Evolutionary conservation across 495 filamentous ascomycete species (phyloP).

Genomic region (Penicillium odoratum): DNA sequence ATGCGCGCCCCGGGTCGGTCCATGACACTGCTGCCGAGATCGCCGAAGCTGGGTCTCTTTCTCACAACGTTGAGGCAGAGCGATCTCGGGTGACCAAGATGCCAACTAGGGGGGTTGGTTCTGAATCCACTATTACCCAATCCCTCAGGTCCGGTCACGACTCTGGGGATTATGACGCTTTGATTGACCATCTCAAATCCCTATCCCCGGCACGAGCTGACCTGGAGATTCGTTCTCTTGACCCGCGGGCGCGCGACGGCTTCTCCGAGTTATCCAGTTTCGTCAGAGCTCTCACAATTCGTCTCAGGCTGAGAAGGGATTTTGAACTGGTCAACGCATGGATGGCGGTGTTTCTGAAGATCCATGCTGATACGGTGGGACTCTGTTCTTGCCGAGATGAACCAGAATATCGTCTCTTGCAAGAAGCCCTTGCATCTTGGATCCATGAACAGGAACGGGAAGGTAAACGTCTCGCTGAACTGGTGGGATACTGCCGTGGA

Average conservation of each 20-base stretch:
- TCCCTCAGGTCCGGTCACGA: slow-evolving; percentile 47
- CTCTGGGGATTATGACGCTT: slow-evolving; percentile 49
- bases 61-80: slow-evolving; percentile 40
- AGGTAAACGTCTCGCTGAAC: slow-evolving; percentile 63
- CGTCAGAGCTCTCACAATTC: slow-evolving; percentile 68
- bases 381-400: slow-evolving; percentile 46
- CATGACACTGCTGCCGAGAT: slow-evolving; percentile 24
- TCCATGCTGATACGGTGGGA: slow-evolving; percentile 65
- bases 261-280: slow-evolving; percentile 66
- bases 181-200: slow-evolving; percentile 74
- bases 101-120: slow-evolving; percentile 22
- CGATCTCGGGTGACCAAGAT: slow-evolving; percentile 56
- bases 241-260: slow-evolving; percentile 40
- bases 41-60: slow-evolving; percentile 41
- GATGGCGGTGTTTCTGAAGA: slow-evolving; percentile 87
- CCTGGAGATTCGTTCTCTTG: slow-evolving; percentile 81
- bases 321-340: slow-evolving; percentile 94
- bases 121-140: slow-evolving; percentile 54
- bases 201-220: slow-evolving; percentile 81
- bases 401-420: slow-evolving; percentile 41
- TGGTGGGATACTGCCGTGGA: slow-evolving; percentile 85
- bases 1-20: slow-evolving; percentile 27
- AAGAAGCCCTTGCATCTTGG: slow-evolving; percentile 61
- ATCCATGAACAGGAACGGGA: slow-evolving; percentile 65
- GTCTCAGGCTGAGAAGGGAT: slow-evolving; percentile 66